Conservation (phyloP, 2,329 filamentous ascomycete species). For the Fusarium pseudonygamai region DNA sequence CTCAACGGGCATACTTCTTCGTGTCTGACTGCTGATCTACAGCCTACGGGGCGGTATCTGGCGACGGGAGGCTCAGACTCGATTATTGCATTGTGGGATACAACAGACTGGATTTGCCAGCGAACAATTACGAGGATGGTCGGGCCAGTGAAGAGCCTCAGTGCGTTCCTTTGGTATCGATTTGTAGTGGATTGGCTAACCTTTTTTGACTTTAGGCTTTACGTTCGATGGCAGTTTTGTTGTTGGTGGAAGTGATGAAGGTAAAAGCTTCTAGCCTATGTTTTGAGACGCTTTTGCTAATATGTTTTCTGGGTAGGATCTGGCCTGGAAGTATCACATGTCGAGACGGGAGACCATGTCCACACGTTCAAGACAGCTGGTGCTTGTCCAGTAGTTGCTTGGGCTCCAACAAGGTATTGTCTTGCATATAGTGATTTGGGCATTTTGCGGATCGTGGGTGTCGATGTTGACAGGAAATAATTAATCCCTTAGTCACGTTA, state of each 20-base stretch:
- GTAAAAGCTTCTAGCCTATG: constrained; percentile 46
- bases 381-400: constrained; percentile 73
- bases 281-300: constrained; percentile 1
- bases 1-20: constrained; percentile 79
- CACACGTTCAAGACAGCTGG: constrained; percentile 75
- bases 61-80: constrained; percentile 81
- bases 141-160: constrained; percentile 75
- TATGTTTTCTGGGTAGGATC: constrained; percentile 51
- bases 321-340: constrained; percentile 75
- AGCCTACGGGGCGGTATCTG: constrained; percentile 75
- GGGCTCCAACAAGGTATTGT: constrained; percentile 79
- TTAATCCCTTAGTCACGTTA: not conserved
- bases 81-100: constrained; percentile 81
- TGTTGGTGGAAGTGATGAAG: constrained; percentile 78
- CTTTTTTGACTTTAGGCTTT: constrained; percentile 64
- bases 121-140: constrained; percentile 75
- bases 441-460: constrained; percentile 73
- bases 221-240: constrained; percentile 82
- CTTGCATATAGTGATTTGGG: constrained; percentile 78
- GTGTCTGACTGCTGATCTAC: constrained; percentile 74
- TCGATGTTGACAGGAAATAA: constrained; percentile 58
- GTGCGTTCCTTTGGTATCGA: constrained; percentile 52
- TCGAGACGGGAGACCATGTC: constrained; percentile 77
- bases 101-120: constrained; percentile 78
- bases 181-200: constrained; percentile 13